Conservation (phyloP, 2,329 filamentous ascomycete species). For the Rhytidhysteron rufulum region DNA sequence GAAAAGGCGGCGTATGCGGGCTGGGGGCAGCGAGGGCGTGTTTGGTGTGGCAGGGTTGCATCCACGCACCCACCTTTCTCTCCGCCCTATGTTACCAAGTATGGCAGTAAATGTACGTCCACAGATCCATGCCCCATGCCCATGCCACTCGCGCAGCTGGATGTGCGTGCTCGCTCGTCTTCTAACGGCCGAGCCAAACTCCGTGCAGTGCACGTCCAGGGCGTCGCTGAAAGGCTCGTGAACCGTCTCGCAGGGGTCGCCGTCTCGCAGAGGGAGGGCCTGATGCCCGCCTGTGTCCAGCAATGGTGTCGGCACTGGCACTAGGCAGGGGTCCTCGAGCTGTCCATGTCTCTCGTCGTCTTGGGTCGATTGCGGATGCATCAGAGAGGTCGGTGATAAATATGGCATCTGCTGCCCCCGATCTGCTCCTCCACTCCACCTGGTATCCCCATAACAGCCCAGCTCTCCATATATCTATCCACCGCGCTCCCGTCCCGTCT, state of each 20-base stretch:
- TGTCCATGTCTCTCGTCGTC: constrained; percentile 9
- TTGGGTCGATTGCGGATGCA: constrained; percentile 13
- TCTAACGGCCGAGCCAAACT: constrained; percentile 20
- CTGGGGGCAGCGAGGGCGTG: constrained; percentile 11
- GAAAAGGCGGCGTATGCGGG: constrained; percentile 14
- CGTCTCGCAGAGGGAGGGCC: too few species aligned
- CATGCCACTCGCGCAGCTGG: too few species aligned
- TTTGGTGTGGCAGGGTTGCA: constrained; percentile 12
- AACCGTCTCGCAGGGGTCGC: constrained; percentile 9
- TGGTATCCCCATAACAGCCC: constrained; percentile 5
- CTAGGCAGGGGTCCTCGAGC: constrained; percentile 14
- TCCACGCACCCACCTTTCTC: constrained; percentile 3
- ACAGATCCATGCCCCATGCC: constrained; percentile 2
- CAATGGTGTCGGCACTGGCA: constrained; percentile 15
- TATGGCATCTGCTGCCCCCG: constrained; percentile 22
- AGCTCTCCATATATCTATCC: constrained; percentile 13
- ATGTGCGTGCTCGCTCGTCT: too few species aligned
- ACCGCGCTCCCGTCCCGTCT: background rate
- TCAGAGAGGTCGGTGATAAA: constrained; percentile 16
- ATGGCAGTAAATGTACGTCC: constrained; percentile 9
- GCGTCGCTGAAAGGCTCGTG: constrained; percentile 14
- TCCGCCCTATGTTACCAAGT: constrained; percentile 17
- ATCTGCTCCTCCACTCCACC: constrained; percentile 6
- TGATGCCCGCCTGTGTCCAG: constrained; percentile 14
- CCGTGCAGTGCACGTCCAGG: constrained; percentile 12